Evolutionary conservation across 176 grass and related monocot species (phyloP).

Genomic region (Poa pratensis): DNA sequence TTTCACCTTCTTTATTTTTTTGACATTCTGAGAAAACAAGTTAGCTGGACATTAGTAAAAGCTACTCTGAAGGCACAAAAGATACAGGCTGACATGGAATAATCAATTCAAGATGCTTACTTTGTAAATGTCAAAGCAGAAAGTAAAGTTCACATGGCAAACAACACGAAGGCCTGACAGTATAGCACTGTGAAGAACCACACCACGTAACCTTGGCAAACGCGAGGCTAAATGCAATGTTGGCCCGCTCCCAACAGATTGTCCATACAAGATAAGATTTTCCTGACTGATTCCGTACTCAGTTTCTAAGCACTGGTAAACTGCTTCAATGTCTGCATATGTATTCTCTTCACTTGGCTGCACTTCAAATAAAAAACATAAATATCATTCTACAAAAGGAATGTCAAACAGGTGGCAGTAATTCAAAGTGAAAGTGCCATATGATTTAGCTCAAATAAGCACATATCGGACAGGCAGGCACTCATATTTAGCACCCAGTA

Average conservation of each 20-base stretch:
- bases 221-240: slow-evolving; percentile 91
- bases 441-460: slow-evolving; percentile 36
- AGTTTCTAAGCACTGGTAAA: slow-evolving; percentile 89
- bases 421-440: slow-evolving; percentile 30
- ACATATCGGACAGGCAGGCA: slow-evolving; percentile 10
- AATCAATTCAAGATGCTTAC: slow-evolving; percentile 50
- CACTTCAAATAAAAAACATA: slow-evolving; percentile 53
- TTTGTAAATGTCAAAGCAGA: slow-evolving; percentile 99
- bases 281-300: slow-evolving; percentile 98
- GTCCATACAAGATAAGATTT: slow-evolving; percentile 95
- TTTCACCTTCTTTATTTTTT: slow-evolving; percentile 99
- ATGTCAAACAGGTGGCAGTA: slow-evolving; percentile 6
- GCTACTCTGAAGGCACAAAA: slow-evolving; percentile 18
- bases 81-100: neutral
- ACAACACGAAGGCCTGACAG: slow-evolving; percentile 93
- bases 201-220: slow-evolving; percentile 87
- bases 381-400: slow-evolving; percentile 21
- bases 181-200: slow-evolving; percentile 97
- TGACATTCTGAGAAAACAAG: slow-evolving; percentile 76
- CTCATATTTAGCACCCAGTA: neutral
- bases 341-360: slow-evolving; percentile 93
- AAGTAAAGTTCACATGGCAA: slow-evolving; percentile 95
- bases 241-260: slow-evolving; percentile 95
- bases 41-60: slow-evolving; percentile 46
- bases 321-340: slow-evolving; percentile 98